Evolutionary conservation across 1,284 basidiomycete species (phyloP).

Genomic region (Puccinia triticina): DNA sequence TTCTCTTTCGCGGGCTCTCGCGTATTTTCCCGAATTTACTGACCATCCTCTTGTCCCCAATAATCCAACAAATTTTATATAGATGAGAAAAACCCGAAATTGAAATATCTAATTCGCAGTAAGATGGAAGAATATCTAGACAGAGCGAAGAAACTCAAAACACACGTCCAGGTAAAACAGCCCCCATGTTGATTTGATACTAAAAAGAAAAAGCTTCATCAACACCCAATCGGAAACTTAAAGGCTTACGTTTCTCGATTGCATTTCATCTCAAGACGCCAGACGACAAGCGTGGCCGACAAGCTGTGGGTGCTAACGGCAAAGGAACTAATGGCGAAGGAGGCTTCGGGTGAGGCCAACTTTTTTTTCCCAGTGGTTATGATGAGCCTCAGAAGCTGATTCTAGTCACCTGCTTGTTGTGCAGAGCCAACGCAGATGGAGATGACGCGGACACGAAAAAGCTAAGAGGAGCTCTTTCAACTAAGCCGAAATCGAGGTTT

Average conservation of each 20-base stretch:
- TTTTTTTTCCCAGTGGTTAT: constrained; percentile 23
- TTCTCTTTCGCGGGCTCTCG: not conserved
- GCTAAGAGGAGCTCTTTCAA: constrained; percentile 80
- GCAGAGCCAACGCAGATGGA: constrained; percentile 70
- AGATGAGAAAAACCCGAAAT: constrained; percentile 97
- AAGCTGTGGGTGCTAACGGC: constrained; percentile 76
- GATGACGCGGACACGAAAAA: constrained; percentile 93
- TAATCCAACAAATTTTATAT: constrained; percentile 15
- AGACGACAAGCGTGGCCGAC: constrained; percentile 73
- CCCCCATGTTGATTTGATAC: not conserved
- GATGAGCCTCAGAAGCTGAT: constrained; percentile 16
- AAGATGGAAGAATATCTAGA: constrained; percentile 92
- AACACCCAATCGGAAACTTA: not conserved
- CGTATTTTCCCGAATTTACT: constrained; percentile 4
- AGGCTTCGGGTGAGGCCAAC: constrained; percentile 63
- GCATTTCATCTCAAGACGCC: constrained; percentile 60
- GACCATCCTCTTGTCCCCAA: not conserved
- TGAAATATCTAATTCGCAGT: constrained; percentile 80
- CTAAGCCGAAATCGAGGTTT: constrained; percentile 54
- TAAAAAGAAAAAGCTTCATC: not conserved
- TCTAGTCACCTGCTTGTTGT: constrained; percentile 5
- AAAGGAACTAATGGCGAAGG: constrained; percentile 67
- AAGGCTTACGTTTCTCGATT: constrained; percentile 17
- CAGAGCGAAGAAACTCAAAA: constrained; percentile 89
- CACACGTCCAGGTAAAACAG: constrained; percentile 59